These are phyloP conservation scores for Coprinopsis marcescibilis DNA, from an alignment of 768 basidiomycete genomes.

Conservation along the genomic window DNA sequence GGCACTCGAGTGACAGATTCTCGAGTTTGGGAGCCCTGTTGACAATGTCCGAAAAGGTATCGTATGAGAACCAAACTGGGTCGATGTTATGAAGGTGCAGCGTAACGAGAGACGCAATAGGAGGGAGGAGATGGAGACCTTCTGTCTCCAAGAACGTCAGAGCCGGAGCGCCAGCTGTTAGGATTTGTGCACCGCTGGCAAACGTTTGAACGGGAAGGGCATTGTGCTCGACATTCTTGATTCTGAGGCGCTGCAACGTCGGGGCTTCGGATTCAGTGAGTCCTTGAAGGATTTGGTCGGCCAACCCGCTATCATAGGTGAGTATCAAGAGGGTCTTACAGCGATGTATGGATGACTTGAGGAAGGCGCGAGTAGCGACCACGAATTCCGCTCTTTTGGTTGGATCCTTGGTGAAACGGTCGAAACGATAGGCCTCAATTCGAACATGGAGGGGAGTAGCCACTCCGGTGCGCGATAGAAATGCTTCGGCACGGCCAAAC, in stretches of 20 bases:
- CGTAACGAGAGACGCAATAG: background rate
- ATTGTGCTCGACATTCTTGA: background rate
- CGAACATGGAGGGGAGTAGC: background rate
- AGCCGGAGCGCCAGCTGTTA: background rate
- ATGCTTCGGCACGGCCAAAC: slow-evolving; percentile 1
- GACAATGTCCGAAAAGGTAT: background rate
- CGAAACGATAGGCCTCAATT: slow-evolving; percentile 1
- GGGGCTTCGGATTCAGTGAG: background rate
- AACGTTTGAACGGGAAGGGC: background rate
- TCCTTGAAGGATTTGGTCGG: background rate
- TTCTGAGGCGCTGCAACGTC: background rate
- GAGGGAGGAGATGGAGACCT: slow-evolving; percentile 1
- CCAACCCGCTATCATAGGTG: background rate
- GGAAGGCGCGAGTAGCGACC: background rate
- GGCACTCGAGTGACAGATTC: slow-evolving; percentile 5
- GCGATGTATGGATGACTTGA: background rate
- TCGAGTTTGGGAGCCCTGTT: background rate
- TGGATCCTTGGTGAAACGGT: background rate
- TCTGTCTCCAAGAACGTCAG: slow-evolving; percentile 3
- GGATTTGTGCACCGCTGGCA: too few species aligned
- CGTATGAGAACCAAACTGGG: slow-evolving; percentile 1
- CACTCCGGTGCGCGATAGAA: background rate
- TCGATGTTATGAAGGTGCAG: slow-evolving; percentile 5
- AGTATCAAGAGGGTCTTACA: slow-evolving; percentile 7
- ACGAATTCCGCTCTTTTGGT: background rate